Base-by-base conservation (phyloP, 1,284 basidiomycete genomes). In the Ceratorhiza oryzae-sativae region DNA sequence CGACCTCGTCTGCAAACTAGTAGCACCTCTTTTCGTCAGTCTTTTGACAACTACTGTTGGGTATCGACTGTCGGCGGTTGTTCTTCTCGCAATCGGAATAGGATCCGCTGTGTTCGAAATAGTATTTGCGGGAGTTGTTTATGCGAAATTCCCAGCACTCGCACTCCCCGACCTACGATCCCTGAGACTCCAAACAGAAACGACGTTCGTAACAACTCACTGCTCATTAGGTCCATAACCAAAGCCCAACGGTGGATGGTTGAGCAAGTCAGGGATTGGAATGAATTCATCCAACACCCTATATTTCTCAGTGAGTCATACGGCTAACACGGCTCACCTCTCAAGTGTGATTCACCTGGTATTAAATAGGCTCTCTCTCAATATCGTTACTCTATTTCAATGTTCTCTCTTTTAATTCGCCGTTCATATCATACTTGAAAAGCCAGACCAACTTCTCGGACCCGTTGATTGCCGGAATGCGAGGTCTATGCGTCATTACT, bases 1-100 rank as follows among this genome's bases (percentile, higher is more conserved):
- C 60, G 85, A 88, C 75, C 79, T 88, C 1, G 77, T 86, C 13
- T 85, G 83, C 75, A 86, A 88, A 75, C 82, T 88, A 3, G 73
- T 84, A 3, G 83, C 86, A 1, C 86, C 86, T 0, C 78, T 88
- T 3, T 86, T 87, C 70, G 85, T 86, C 13, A 86, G 85, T 0
- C 77, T 84, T n/a, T 79, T 87, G 36, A 85, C 86, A 0, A 79
- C 80, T 3, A 79, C 75, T 0, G 77, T 78, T 15, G 79, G 79
- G 18, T 79, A 80, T 53, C 71, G 76, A 1, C 76, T 80, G 25
- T 78, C 82, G 1, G 76, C 80, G 1, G 77, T 76, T 15, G 77
- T 81, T 41, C 76, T 84, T 6, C 77, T 80, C 27, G 76, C 77
- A 1, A 76, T 83, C 9, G 78, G 79, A 10, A 71, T 79, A 42